Percentiles rank a stretch among this genome's conserved stretches.
phyloP scores from a whole-genome alignment of 2,329 filamentous ascomycete species.

The Penicillium decumbens region DNA sequence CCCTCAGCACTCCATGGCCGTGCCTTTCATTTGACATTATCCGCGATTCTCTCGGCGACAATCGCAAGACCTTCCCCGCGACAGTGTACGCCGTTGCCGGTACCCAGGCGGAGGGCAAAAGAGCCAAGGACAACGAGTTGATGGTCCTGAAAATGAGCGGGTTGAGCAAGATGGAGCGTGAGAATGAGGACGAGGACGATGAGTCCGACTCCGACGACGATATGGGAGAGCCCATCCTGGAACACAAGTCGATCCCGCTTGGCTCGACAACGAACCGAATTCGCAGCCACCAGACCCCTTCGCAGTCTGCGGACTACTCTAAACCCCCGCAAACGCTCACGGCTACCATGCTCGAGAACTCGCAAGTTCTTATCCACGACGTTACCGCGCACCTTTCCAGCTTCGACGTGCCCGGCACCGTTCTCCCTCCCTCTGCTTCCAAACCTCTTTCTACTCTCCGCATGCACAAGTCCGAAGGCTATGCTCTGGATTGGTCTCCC shows the following conservation, averaged over 20 bases:
- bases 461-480: slow-evolving; percentile 90
- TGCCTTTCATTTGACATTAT: slow-evolving; percentile 95
- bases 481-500: slow-evolving; percentile 95
- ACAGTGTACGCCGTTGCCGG: slow-evolving; percentile 93
- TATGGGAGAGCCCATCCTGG: slow-evolving; percentile 78
- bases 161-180: slow-evolving; percentile 77
- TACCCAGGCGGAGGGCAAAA: slow-evolving; percentile 76
- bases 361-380: slow-evolving; percentile 87
- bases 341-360: slow-evolving; percentile 87
- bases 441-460: slow-evolving; percentile 83
- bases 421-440: slow-evolving; percentile 75
- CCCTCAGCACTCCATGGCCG: slow-evolving; percentile 89
- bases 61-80: slow-evolving; percentile 87
- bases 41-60: slow-evolving; percentile 77
- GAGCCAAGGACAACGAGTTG: slow-evolving; percentile 81
- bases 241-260: slow-evolving; percentile 83
- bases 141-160: slow-evolving; percentile 96
- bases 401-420: slow-evolving; percentile 82
- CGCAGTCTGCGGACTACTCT: slow-evolving; percentile 58
- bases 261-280: slow-evolving; percentile 90
- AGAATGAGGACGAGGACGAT: slow-evolving; percentile 63
- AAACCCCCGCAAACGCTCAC: slow-evolving; percentile 75
- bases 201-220: slow-evolving; percentile 68
- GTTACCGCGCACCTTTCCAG: slow-evolving; percentile 82
- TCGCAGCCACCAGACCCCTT: slow-evolving; percentile 74